Conservation (phyloP, 2,329 filamentous ascomycete species). For the Arthroderma sp. region DNA sequence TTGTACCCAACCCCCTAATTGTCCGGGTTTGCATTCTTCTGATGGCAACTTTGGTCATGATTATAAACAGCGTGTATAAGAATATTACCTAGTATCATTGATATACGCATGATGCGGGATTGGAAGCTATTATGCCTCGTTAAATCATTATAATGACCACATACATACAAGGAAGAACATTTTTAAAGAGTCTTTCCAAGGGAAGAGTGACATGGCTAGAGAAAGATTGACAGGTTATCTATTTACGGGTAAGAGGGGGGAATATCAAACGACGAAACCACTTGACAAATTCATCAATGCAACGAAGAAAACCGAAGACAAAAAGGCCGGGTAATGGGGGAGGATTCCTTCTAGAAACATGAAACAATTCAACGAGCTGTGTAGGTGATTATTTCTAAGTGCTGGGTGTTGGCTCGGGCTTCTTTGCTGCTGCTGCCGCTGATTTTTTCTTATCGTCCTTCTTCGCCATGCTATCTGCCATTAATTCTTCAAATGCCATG, state of each 20-base stretch:
- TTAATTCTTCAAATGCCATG: constrained; percentile 96
- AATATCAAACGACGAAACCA: neutral
- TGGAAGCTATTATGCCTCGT: neutral
- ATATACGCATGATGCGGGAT: neutral
- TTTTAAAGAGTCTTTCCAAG: neutral
- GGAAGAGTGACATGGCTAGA: neutral
- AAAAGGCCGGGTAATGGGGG: neutral
- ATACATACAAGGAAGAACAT: neutral
- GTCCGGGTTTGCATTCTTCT: neutral
- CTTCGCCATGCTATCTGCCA: constrained; percentile 91
- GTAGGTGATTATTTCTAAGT: neutral
- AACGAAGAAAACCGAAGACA: neutral
- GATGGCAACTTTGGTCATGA: neutral
- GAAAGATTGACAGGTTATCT: neutral
- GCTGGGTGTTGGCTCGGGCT: neutral
- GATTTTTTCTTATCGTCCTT: constrained; percentile 63
- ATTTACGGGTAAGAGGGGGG: neutral
- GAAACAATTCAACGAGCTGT: neutral
- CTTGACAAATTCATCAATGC: neutral
- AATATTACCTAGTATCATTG: neutral
- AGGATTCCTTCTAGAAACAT: constrained; percentile 1
- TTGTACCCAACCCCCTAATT: neutral
- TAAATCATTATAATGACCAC: neutral
- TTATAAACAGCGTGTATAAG: neutral
- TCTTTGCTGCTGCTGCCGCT: constrained; percentile 14